Base-by-base conservation (phyloP, 805 yeast genomes). In the Candida ortonii region DNA sequence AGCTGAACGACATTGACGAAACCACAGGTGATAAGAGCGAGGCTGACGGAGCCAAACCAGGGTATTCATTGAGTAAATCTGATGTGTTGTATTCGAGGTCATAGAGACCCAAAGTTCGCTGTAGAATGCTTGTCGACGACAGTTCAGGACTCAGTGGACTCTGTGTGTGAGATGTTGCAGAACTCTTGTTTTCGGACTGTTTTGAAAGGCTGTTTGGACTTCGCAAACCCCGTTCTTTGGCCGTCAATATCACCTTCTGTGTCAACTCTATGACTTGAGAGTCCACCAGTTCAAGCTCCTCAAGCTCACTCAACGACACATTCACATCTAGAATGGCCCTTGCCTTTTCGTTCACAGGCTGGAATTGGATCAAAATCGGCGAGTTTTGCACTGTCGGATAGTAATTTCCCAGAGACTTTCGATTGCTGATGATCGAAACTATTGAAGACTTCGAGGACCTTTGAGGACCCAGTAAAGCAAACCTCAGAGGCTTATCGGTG, bases 331-430 rank as follows among this genome's bases (percentile, higher is more conserved):
- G 41, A 2, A 76, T 46, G 0, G 72, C 60, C 21, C 68, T 59
- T 0, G 76, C 61, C 12, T 53, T 42, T 0, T 42, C 44, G 10
- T 62, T 50, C 12, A 49, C 49, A 0, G 89, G 78, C 5, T 50
- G 55, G 49, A 67, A 83, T 13, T 75, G 76, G 39, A 79, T 68
- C 24, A 82, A 53, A 37, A 77, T 64, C 16, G 86, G 76, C 4
- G 73, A 73, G 38, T 78, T 77, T 36, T 68, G 72, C 27, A 72
- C 64, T 3, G 90, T 84, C 5, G 93, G 94, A 48, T 84, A 84
- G 53, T 84, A 81, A 0, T 83, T 82, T 39, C 80, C 88, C 31
- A 76, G 28, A 1, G 61, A 54, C 28, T 52, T 51, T 27, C 47
- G 44, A 29, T 53, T 55, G 25, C 53, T 36, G 14, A 57, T 36